Conservation (phyloP, 1,284 basidiomycete species). For the Stygiomarasmius scandens region DNA sequence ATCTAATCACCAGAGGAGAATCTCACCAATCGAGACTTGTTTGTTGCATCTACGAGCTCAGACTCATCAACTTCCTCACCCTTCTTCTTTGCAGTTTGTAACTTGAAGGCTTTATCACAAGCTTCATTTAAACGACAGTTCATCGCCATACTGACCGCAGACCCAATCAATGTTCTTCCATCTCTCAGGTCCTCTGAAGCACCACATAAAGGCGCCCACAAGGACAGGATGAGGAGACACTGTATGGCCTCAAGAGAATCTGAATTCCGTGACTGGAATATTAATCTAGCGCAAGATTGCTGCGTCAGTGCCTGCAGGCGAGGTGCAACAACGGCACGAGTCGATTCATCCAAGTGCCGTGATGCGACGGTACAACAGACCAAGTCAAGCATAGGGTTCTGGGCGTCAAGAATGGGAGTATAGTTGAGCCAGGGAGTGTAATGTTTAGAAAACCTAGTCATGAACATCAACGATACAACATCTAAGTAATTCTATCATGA, state of each 20-base stretch:
- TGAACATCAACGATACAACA: too few species aligned
- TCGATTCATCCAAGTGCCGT: conserved; percentile 18
- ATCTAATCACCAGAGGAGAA: neutral
- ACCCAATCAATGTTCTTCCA: conserved; percentile 12
- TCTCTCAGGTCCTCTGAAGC: conserved; percentile 9
- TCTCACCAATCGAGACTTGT: conserved; percentile 15
- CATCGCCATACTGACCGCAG: conserved; percentile 19
- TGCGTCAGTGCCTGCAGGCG: conserved; percentile 11
- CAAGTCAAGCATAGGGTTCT: conserved; percentile 20
- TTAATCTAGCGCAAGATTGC: conserved; percentile 10
- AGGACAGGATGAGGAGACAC: conserved; percentile 13
- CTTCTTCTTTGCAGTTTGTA: neutral
- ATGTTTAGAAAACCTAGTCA: conserved; percentile 23
- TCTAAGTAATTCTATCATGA: too few species aligned
- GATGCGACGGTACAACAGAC: conserved; percentile 24
- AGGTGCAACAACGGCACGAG: neutral
- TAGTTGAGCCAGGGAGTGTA: conserved; percentile 28
- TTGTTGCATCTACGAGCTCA: conserved; percentile 5
- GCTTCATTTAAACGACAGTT: conserved; percentile 19
- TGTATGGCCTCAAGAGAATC: conserved; percentile 14
- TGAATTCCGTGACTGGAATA: conserved; percentile 12
- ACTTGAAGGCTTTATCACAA: neutral
- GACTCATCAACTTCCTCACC: conserved; percentile 7
- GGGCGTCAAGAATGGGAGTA: conserved; percentile 14
- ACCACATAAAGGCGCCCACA: conserved; percentile 14